Conservation (phyloP, 139 green algal species). For the Axilococcus clingmanii region DNA sequence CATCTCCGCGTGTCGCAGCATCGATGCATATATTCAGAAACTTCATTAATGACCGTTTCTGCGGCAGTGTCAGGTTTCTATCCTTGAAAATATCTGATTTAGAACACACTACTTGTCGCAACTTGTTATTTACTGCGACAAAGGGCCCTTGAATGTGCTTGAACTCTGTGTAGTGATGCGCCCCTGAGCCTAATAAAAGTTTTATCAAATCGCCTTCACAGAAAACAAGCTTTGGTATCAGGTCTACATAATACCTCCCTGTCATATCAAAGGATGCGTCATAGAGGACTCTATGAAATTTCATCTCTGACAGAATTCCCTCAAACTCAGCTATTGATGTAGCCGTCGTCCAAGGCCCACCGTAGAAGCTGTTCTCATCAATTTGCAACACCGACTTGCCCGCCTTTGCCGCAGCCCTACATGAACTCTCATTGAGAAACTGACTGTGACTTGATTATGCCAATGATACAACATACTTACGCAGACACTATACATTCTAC, state of each 20-base stretch:
- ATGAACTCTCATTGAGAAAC: conserved; percentile 1
- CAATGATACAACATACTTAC: conserved; percentile 16
- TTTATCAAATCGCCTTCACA: conserved; percentile 62
- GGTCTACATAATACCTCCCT: not conserved
- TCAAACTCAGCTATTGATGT: not conserved
- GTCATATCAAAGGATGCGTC: not conserved
- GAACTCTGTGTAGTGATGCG: conserved; percentile 84
- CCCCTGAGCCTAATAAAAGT: conserved; percentile 49
- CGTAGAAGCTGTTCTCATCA: conserved; percentile 62
- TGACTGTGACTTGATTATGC: not conserved
- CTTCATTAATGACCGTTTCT: conserved; percentile 70
- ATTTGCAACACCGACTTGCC: conserved; percentile 75
- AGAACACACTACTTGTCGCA: conserved; percentile 46
- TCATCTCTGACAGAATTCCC: not conserved
- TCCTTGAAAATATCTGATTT: conserved; percentile 73
- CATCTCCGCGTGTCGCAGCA: conserved; percentile 5
- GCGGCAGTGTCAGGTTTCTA: conserved; percentile 33
- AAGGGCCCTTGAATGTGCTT: conserved; percentile 58
- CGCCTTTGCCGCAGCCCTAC: conserved; percentile 45
- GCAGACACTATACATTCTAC: conserved; percentile 47
- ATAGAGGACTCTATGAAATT: not conserved
- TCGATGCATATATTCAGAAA: conserved; percentile 46
- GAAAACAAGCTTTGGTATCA: conserved; percentile 49
- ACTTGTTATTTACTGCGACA: too few species aligned
- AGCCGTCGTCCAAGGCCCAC: conserved; percentile 44